These are phyloP conservation scores for Neofusicoccum parvum DNA, from an alignment of 2,329 filamentous ascomycete genomes.

Conservation along the genomic window DNA sequence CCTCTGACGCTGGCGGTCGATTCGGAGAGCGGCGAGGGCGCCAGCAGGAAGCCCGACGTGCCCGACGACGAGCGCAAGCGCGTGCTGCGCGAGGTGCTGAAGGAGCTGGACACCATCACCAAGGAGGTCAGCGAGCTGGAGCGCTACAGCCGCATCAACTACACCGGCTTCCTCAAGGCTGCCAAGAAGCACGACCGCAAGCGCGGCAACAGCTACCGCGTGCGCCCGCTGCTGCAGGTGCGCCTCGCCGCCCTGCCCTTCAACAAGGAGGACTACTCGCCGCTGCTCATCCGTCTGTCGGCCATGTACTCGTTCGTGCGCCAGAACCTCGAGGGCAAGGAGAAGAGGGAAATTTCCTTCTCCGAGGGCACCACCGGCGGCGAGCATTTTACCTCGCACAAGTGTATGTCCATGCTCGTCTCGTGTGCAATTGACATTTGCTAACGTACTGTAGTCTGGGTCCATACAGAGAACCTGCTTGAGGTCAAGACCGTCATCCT, in stretches of 20 bases:
- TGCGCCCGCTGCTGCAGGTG: slow-evolving; percentile 89
- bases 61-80: slow-evolving; percentile 47
- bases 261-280: slow-evolving; percentile 92
- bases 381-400: slow-evolving; percentile 81
- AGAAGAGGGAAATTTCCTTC: slow-evolving; percentile 46
- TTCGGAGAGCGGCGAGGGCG: slow-evolving; percentile 16
- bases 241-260: slow-evolving; percentile 86
- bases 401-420: slow-evolving; percentile 61
- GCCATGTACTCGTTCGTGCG: slow-evolving; percentile 95
- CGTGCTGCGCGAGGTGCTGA: slow-evolving; percentile 70
- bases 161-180: slow-evolving; percentile 96
- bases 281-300: slow-evolving; percentile 83
- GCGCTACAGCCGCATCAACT: slow-evolving; percentile 94
- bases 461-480: slow-evolving; percentile 91
- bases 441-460: slow-evolving; percentile 69
- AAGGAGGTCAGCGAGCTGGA: slow-evolving; percentile 91
- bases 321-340: slow-evolving; percentile 71
- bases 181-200: slow-evolving; percentile 99
- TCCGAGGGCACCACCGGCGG: slow-evolving; percentile 44
- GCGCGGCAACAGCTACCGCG: slow-evolving; percentile 80
- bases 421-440: neutral
- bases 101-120: slow-evolving; percentile 83
- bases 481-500: slow-evolving; percentile 97
- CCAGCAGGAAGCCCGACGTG: slow-evolving; percentile 33
- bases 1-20: slow-evolving; percentile 47